Base-by-base conservation (phyloP, 352 stramenopile genomes). In the Phytophthora fragariaefolia region DNA sequence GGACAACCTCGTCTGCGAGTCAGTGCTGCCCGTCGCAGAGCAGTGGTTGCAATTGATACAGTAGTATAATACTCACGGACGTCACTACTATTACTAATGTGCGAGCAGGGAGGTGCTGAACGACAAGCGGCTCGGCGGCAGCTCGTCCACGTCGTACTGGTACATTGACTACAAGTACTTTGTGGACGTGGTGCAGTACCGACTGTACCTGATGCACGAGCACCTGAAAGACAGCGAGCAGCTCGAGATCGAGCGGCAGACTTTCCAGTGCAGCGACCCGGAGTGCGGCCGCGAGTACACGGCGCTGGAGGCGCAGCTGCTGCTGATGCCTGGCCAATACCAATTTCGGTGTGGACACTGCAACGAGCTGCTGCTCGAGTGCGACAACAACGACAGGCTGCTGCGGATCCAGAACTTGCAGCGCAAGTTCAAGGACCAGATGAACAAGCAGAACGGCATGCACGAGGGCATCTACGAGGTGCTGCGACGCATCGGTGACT, bases 91-190 rank as follows among this genome's bases (percentile, higher is more conserved):
- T 10, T 43, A 24, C 20, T 45, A 27, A 49, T 18, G 48, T 7
- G 40, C 20, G 23, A 17, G 28, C 28, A 96, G 89, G 50, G 87
- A 96, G 57, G 87, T 93, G 58, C 74, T 96, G 23, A 96, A 96
- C 54, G 89, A 96, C 80, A 96, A 96, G 71, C 77, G 84, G 2
- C 27, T 82, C 5, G 87, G 87, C 34, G 89, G 89, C n/a, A 93
- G 85, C 57, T 94, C 87, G 38, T 95, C 88, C 53, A 93, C 85
- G 45, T 93, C 87, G 52, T 96, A 96, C 68, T 96, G 89, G 88
- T 96, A 96, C 76, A 96, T 96, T 76, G 89, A 96, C 79, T 96
- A 95, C 83, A 96, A 96, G 69, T 94, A 96, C 71, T 95, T 96
- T 74, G 86, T 95, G 45, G 87, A 96, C 61, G 87, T 96, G 57